Evolutionary conservation across 2,329 filamentous ascomycete genomes (phyloP).

Genomic region (Cladosporium colombiae): DNA sequence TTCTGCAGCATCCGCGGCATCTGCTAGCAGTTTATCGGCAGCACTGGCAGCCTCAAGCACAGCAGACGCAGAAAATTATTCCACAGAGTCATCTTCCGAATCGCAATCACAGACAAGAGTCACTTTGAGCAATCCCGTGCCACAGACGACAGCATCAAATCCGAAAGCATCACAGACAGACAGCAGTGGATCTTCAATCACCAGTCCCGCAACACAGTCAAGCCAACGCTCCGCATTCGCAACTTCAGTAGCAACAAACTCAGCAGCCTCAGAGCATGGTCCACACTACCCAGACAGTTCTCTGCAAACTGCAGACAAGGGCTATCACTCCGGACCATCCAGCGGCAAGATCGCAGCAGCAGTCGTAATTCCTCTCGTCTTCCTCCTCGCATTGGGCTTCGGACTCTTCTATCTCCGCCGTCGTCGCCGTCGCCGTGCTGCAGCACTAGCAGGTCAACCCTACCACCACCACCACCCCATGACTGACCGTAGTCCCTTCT

Average conservation of each 20-base stretch:
- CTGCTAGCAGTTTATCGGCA: constrained; percentile 12
- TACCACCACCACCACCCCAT: constrained; percentile 8
- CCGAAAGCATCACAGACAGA: background rate
- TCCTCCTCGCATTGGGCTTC: constrained; percentile 13
- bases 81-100: background rate
- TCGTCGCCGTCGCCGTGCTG: constrained; percentile 2
- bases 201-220: background rate
- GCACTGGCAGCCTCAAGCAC: background rate
- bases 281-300: background rate
- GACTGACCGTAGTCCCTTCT: constrained; percentile 12
- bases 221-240: background rate
- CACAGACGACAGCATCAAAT: background rate
- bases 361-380: constrained; percentile 12
- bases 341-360: constrained; percentile 11
- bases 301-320: background rate
- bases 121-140: background rate
- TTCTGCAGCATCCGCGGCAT: background rate
- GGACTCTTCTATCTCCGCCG: constrained; percentile 12
- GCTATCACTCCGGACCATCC: constrained; percentile 1
- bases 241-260: background rate
- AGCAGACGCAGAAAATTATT: background rate
- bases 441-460: background rate
- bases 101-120: constrained; percentile 3
- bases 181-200: background rate
- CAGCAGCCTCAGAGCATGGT: background rate